Evolutionary conservation across 306 rosid species (phyloP).

Genomic region (Urtica urens): DNA sequence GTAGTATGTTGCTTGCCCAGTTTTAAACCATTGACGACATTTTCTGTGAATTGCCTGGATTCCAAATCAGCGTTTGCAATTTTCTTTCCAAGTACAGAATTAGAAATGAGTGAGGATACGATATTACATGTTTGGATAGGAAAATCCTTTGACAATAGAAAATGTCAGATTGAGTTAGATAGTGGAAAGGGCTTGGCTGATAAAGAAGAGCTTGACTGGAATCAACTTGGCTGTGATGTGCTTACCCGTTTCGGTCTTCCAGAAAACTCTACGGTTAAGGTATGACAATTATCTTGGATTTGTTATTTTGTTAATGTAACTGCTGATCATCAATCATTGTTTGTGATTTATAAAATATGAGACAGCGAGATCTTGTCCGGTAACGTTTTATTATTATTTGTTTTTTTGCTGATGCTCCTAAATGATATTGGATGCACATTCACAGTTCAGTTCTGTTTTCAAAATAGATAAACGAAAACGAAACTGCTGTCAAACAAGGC

Average conservation of each 20-base stretch:
- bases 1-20: slow-evolving; percentile 67
- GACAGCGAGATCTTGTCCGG: no score
- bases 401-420: no score
- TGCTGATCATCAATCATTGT: neutral
- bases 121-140: slow-evolving; percentile 81
- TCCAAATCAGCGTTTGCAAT: slow-evolving; percentile 62
- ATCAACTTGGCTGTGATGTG: slow-evolving; percentile 41
- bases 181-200: slow-evolving; percentile 39
- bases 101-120: slow-evolving; percentile 25
- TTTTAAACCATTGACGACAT: slow-evolving; percentile 47
- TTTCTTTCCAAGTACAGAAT: slow-evolving; percentile 41
- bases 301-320: neutral
- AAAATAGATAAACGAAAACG: no score
- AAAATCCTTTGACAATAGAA: slow-evolving; percentile 36
- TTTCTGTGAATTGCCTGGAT: slow-evolving; percentile 46
- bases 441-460: no score
- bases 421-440: no score
- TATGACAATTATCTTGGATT: slow-evolving; percentile 18
- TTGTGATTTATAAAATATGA: neutral
- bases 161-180: slow-evolving; percentile 33
- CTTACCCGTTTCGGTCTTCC: slow-evolving; percentile 49
- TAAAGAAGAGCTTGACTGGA: slow-evolving; percentile 50
- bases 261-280: slow-evolving; percentile 53
- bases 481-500: no score
- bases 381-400: no score